Percentiles rank a stretch among this genome's conserved stretches.
Evolutionary conservation across 1,139 yeast species (phyloP).

Genomic region (Yamadazyma triangularis): DNA sequence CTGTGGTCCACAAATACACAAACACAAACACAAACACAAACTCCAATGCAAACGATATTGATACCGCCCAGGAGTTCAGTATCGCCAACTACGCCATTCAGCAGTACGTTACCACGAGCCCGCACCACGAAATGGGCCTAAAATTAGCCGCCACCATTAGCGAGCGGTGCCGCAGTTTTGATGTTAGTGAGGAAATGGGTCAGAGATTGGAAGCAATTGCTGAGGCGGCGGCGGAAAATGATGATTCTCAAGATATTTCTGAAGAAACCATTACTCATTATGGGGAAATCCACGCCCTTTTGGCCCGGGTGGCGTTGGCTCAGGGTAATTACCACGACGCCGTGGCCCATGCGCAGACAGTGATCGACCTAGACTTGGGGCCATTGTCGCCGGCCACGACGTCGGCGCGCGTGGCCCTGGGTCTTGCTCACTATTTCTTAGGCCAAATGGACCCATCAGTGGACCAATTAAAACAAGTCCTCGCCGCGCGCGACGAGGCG

Average conservation of each 20-base stretch:
- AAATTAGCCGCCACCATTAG: conserved; percentile 53
- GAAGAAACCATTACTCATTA: conserved; percentile 55
- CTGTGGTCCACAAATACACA: conserved; percentile 46
- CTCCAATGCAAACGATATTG: conserved; percentile 49
- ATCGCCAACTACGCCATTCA: conserved; percentile 70
- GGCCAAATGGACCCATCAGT: conserved; percentile 62
- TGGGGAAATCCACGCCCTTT: too few species aligned
- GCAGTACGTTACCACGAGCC: conserved; percentile 64
- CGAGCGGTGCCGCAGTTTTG: conserved; percentile 68
- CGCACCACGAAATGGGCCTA: conserved; percentile 61
- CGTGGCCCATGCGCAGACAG: conserved; percentile 55
- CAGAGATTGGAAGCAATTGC: conserved; percentile 41
- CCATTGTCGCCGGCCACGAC: conserved; percentile 21
- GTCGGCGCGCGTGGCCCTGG: conserved; percentile 66
- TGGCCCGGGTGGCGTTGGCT: conserved; percentile 70
- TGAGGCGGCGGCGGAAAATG: conserved; percentile 56
- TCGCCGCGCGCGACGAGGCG: conserved; percentile 45
- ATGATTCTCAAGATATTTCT: conserved; percentile 47
- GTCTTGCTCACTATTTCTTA: conserved; percentile 62
- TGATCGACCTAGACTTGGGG: conserved; percentile 43
- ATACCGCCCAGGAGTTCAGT: conserved; percentile 59
- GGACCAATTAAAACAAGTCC: conserved; percentile 58
- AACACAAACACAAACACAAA: conserved; percentile 25
- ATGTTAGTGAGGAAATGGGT: conserved; percentile 48
- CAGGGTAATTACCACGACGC: conserved; percentile 51